These are phyloP conservation scores for Groenewaldozyma sp. DNA, from an alignment of 1,139 yeast genomes.

Conservation along the genomic window DNA sequence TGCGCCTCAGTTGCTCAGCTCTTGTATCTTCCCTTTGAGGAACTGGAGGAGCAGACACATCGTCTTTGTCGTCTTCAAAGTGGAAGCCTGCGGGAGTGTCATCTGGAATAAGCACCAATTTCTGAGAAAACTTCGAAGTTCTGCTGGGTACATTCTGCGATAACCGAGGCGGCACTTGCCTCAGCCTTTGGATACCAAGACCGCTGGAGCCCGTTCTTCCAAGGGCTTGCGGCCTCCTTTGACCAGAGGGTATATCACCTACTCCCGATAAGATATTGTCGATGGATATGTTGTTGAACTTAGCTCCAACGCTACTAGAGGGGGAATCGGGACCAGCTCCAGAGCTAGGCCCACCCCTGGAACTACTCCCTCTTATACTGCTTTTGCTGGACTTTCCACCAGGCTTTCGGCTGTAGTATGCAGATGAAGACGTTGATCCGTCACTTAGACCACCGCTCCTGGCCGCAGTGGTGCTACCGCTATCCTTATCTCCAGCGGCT, in stretches of 20 bases:
- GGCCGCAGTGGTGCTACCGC: constrained; percentile 2
- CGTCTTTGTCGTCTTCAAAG: constrained; percentile 19
- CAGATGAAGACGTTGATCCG: background rate
- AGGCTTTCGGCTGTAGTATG: background rate
- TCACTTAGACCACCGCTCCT: constrained; percentile 3
- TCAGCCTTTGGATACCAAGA: background rate
- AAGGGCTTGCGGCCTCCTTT: constrained; percentile 26
- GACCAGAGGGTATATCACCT: constrained; percentile 81
- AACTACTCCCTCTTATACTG: background rate
- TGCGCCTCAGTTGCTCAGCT: constrained; percentile 30
- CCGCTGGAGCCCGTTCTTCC: background rate
- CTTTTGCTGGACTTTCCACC: background rate
- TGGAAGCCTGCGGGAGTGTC: constrained; percentile 26
- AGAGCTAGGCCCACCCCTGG: background rate
- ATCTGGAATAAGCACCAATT: constrained; percentile 76
- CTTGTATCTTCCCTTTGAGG: constrained; percentile 12
- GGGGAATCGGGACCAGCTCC: background rate
- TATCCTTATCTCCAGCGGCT: too few species aligned
- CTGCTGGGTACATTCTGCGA: constrained; percentile 71
- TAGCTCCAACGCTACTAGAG: constrained; percentile 3
- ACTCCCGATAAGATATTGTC: constrained; percentile 48
- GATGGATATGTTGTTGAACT: constrained; percentile 22
- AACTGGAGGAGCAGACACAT: constrained; percentile 19
- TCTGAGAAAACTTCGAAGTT: constrained; percentile 78
- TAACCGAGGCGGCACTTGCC: constrained; percentile 22